A percentile compares a stretch with the other conserved stretches of the same genome.
phyloP scores from a whole-genome alignment of 2,329 filamentous ascomycete species.

The Helotiales sp. region DNA sequence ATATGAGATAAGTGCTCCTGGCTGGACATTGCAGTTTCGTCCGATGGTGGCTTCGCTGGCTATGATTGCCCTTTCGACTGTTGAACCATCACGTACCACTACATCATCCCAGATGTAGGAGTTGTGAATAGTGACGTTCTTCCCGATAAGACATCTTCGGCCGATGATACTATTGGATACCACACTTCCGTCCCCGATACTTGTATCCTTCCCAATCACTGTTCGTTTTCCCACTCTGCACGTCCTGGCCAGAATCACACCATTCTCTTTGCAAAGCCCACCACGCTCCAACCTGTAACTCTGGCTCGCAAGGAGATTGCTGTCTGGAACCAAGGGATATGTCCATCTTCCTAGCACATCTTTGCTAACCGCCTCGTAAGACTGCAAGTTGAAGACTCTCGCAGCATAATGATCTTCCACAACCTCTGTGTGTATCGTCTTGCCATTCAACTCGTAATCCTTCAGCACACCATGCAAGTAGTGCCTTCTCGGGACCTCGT shows the following conservation, averaged over 20 bases:
- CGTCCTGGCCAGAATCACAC: conserved; percentile 75
- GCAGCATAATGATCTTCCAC: conserved; percentile 84
- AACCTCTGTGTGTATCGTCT: conserved; percentile 93
- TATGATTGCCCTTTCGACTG: conserved; percentile 74
- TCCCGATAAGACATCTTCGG: conserved; percentile 83
- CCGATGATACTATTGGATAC: conserved; percentile 83
- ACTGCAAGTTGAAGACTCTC: conserved; percentile 81
- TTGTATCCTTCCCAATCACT: conserved; percentile 77
- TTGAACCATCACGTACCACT: conserved; percentile 74
- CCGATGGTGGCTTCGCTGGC: conserved; percentile 76
- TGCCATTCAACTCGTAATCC: conserved; percentile 95
- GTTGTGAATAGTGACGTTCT: conserved; percentile 77
- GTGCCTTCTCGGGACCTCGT: conserved; percentile 85
- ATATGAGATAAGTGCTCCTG: conserved; percentile 80
- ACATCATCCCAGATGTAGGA: conserved; percentile 90
- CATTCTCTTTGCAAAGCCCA: conserved; percentile 78
- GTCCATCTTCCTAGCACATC: conserved; percentile 89
- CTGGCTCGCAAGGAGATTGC: conserved; percentile 79
- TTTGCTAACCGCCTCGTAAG: conserved; percentile 87
- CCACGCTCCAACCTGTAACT: conserved; percentile 74
- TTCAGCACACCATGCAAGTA: conserved; percentile 93
- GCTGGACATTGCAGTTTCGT: conserved; percentile 68
- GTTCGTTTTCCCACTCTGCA: conserved; percentile 71
- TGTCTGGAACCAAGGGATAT: conserved; percentile 87
- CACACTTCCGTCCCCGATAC: conserved; percentile 72